Evolutionary conservation across 1,284 basidiomycete species (phyloP), one percentile per base, ranked within the genome.

Genomic region (Kwoniella shivajii): DNA sequence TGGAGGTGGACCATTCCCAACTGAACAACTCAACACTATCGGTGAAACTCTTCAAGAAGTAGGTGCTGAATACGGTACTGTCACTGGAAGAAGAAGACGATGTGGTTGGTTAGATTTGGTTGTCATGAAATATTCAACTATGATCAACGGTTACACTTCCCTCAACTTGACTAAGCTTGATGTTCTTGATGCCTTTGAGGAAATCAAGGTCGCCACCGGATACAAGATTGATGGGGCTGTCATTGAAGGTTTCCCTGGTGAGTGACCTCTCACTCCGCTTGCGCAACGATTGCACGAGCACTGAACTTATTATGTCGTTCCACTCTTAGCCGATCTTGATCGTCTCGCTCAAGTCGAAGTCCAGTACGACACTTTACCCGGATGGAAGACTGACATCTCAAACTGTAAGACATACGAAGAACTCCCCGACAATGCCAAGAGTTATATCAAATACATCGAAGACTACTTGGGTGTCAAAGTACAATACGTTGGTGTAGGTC

Each of bases 31-130:
- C 61, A 90, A 94, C 76, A 87, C 88, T 33, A 79, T 89, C 44
- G 95, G 95, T 14, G 83, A 84, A 34, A 91, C 94, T 70, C 80
- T 99, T 34, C 95, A 98, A 81, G 91, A 96, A 79, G 88, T 97
- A 11, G 95, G 95, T 5, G 84, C 84, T 56, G 95, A 99, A 78
- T 96, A 85, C 69, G 95, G 96, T 30, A 86, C 85, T 30, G 96
- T 92, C 4, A 99, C 95, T 0, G 95, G 95, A 26, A 86, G 95
- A 34, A 82, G 90, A 50, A 84, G 95, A 60, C 88, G 96, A 54
- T 94, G 92, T 76, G 95, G 95, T 26, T 99, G 96, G 96, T 85
- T 99, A 49, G 96, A 99, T 79, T 83, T 98, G 22, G 91, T 97
- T 59, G 92, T 97, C 54, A 84, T 98, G 83, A 88, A 86, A 74